Percentiles rank a stretch among this genome's conserved stretches.
phyloP scores from a whole-genome alignment of 169 alveolate species.

The Plasmodium gallinaceum region DNA sequence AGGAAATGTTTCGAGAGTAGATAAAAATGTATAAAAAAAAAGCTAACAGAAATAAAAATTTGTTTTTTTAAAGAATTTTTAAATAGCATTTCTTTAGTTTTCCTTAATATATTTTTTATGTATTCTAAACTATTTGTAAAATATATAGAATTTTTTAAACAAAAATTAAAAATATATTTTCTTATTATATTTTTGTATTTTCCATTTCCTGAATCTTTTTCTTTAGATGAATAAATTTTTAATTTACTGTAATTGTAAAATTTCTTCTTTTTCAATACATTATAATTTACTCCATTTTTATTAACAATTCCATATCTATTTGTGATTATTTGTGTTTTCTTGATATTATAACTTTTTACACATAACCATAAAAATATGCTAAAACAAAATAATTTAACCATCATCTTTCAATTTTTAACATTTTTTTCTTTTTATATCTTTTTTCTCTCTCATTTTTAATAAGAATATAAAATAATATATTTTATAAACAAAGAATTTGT shows the following conservation, averaged over 20 bases:
- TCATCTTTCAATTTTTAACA: conserved; percentile 19
- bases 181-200: conserved; percentile 7
- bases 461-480: not conserved
- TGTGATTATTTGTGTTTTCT: not conserved
- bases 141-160: conserved; percentile 2
- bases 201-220: not conserved
- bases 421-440: conserved; percentile 8
- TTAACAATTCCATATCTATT: not conserved
- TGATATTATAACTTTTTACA: conserved; percentile 7
- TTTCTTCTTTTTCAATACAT: conserved; percentile 15
- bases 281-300: not conserved
- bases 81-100: conserved; percentile 8
- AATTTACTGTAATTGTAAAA: conserved; percentile 11
- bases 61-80: conserved; percentile 21
- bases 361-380: conserved; percentile 19
- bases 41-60: conserved; percentile 33
- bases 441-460: conserved; percentile 3
- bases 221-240: conserved; percentile 6
- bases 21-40: conserved; percentile 69
- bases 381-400: conserved; percentile 17
- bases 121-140: conserved; percentile 24
- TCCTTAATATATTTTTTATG: conserved; percentile 2
- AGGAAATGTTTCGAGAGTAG: conserved; percentile 41
- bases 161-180: conserved; percentile 6
- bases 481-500: no score